Evolutionary conservation across 2,329 filamentous ascomycete species (phyloP).

Genomic region (Emergomyces orientalis): DNA sequence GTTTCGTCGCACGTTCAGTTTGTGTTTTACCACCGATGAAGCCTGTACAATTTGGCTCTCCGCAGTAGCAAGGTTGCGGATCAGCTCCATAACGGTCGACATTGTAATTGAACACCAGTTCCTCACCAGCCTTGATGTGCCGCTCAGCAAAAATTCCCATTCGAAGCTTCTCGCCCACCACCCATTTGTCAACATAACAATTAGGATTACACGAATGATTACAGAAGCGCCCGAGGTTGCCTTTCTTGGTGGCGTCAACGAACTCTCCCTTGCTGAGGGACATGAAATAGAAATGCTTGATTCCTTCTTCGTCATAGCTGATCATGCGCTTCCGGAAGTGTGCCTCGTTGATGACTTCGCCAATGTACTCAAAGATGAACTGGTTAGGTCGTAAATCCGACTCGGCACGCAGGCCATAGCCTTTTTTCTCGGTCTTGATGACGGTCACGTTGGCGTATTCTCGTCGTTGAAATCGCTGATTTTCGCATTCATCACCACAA

Average conservation of each 20-base stretch:
- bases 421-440: slow-evolving; percentile 97
- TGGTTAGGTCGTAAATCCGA: slow-evolving; percentile 67
- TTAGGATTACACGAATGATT: slow-evolving; percentile 99
- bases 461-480: slow-evolving; percentile 85
- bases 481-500: slow-evolving; percentile 80
- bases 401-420: slow-evolving; percentile 81
- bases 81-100: slow-evolving; percentile 96
- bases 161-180: slow-evolving; percentile 89
- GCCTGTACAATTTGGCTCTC: slow-evolving; percentile 85
- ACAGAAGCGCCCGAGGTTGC: slow-evolving; percentile 92
- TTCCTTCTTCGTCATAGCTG: slow-evolving; percentile 89
- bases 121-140: slow-evolving; percentile 75
- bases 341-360: slow-evolving; percentile 90
- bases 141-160: slow-evolving; percentile 98
- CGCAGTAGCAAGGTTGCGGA: slow-evolving; percentile 94
- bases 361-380: slow-evolving; percentile 97
- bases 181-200: slow-evolving; percentile 99
- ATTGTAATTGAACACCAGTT: slow-evolving; percentile 98
- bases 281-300: slow-evolving; percentile 99
- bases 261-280: slow-evolving; percentile 94
- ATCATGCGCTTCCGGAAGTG: slow-evolving; percentile 83
- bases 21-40: slow-evolving; percentile 98
- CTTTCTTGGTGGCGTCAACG: slow-evolving; percentile 93
- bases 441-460: slow-evolving; percentile 87
- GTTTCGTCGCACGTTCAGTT: slow-evolving; percentile 86